Evolutionary conservation across 1,284 basidiomycete genomes (phyloP).

Genomic region (Ganoderma sinense): DNA sequence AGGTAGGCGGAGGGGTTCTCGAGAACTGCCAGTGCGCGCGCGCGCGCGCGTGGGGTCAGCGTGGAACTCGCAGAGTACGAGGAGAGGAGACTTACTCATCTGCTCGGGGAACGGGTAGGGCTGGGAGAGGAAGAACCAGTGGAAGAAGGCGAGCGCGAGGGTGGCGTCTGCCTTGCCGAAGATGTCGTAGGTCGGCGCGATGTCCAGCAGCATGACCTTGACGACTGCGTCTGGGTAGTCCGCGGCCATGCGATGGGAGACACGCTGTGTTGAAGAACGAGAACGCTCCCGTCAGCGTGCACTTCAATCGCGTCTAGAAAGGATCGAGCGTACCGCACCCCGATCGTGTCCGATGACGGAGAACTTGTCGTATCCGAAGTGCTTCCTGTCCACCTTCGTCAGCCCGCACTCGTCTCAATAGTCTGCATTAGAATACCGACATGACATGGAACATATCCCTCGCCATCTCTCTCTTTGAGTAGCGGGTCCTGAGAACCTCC

Average conservation of each 20-base stretch:
- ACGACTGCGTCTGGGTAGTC: slow-evolving; percentile 4
- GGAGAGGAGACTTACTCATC: background rate
- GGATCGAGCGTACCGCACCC: background rate
- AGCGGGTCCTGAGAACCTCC: background rate
- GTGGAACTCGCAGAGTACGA: no score
- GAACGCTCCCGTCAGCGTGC: background rate
- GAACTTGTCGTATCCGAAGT: slow-evolving; percentile 2
- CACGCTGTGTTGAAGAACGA: background rate
- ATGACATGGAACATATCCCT: slow-evolving; percentile 2
- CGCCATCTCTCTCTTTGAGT: slow-evolving; percentile 4
- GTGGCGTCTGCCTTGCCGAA: background rate
- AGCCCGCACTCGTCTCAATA: background rate
- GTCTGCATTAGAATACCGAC: background rate
- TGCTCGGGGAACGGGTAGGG: slow-evolving; percentile 5
- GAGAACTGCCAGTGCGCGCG: background rate
- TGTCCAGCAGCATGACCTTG: slow-evolving; percentile 7
- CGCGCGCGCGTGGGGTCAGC: background rate
- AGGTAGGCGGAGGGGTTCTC: slow-evolving; percentile 4
- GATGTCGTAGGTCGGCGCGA: slow-evolving; percentile 7
- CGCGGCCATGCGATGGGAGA: slow-evolving; percentile 1
- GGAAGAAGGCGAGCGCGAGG: slow-evolving; percentile 1
- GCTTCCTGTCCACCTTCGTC: background rate
- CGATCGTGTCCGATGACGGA: slow-evolving; percentile 6
- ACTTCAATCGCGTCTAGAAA: background rate
- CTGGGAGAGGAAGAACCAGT: slow-evolving; percentile 6